These are phyloP conservation scores for Pseudogymnoascus sp. DNA, from an alignment of 2,329 filamentous ascomycete species.

Conservation along the genomic window DNA sequence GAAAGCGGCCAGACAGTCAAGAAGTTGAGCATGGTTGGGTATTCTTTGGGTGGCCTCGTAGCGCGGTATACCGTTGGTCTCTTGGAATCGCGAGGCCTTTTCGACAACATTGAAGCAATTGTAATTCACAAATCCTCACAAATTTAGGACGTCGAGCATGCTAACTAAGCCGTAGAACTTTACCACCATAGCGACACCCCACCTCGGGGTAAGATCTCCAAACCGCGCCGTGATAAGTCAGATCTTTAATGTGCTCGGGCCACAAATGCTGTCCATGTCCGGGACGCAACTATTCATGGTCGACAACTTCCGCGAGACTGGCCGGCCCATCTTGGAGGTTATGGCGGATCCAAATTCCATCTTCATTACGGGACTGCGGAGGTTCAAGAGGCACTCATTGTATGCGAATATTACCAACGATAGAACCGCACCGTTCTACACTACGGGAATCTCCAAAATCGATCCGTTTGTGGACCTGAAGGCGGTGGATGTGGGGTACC, in stretches of 20 bases:
- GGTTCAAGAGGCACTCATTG: slow-evolving; percentile 68
- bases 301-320: slow-evolving; percentile 77
- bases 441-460: slow-evolving; percentile 66
- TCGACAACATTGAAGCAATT: slow-evolving; percentile 74
- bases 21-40: slow-evolving; percentile 82
- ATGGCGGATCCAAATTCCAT: slow-evolving; percentile 78
- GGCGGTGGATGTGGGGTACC: slow-evolving; percentile 63
- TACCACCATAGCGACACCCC: slow-evolving; percentile 82
- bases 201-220: slow-evolving; percentile 69
- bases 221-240: slow-evolving; percentile 58
- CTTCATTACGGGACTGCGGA: slow-evolving; percentile 72
- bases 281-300: slow-evolving; percentile 83
- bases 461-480: slow-evolving; percentile 70
- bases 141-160: background rate
- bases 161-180: slow-evolving; percentile 58
- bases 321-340: slow-evolving; percentile 70
- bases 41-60: slow-evolving; percentile 82
- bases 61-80: slow-evolving; percentile 81
- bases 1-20: slow-evolving; percentile 62
- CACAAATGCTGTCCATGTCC: slow-evolving; percentile 72
- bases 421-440: slow-evolving; percentile 74
- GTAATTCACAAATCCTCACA: slow-evolving; percentile 35
- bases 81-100: slow-evolving; percentile 70
- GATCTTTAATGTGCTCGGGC: slow-evolving; percentile 78
- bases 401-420: slow-evolving; percentile 90